Evolutionary conservation across 768 basidiomycete genomes (phyloP).

Genomic region (Leccinum longicurvipes): DNA sequence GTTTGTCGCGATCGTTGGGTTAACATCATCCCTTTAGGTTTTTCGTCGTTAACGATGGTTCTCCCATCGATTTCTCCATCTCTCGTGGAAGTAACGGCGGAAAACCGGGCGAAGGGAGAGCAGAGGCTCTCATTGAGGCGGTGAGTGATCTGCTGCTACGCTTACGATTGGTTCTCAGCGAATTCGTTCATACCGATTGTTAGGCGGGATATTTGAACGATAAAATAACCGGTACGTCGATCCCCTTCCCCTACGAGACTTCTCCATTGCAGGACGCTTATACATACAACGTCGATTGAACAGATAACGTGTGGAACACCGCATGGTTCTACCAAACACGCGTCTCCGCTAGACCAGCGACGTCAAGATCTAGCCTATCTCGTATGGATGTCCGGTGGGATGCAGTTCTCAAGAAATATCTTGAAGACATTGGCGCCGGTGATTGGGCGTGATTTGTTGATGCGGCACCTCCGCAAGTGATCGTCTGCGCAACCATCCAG

Average conservation of each 20-base stretch:
- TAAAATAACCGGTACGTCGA: neutral
- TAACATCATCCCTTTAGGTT: neutral
- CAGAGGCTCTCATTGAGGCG: neutral
- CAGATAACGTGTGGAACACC: conserved; percentile 12
- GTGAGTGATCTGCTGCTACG: neutral
- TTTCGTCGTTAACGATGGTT: conserved; percentile 6
- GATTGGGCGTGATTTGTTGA: neutral
- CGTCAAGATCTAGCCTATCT: neutral
- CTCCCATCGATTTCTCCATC: conserved; percentile 6
- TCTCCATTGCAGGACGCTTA: neutral
- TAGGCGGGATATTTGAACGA: neutral
- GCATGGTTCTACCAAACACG: conserved; percentile 4
- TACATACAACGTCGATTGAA: neutral
- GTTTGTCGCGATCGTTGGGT: neutral
- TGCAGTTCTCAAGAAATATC: neutral
- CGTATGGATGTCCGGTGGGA: neutral
- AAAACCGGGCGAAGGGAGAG: neutral
- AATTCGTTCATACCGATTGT: neutral
- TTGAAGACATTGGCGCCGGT: neutral
- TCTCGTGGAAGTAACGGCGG: conserved; percentile 1
- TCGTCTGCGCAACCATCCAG: neutral
- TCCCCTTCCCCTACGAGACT: neutral
- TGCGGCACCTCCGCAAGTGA: neutral
- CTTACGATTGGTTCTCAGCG: neutral
- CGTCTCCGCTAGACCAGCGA: neutral